phyloP scores from a whole-genome alignment of 139 green algal species.

The Chlamydomonas schloesseri region DNA sequence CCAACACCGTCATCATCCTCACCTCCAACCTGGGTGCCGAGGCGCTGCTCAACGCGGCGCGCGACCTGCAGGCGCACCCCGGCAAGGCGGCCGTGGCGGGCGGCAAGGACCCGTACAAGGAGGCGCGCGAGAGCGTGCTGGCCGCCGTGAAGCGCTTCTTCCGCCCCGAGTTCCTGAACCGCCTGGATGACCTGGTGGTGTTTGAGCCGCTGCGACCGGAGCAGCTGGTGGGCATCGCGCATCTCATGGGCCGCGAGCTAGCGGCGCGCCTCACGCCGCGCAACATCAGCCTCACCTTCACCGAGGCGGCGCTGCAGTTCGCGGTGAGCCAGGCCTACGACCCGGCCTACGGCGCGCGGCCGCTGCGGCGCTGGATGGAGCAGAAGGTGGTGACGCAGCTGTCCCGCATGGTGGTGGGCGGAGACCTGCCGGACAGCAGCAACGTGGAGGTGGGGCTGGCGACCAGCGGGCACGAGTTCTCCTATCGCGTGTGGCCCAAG shows the following conservation, averaged over 20 bases:
- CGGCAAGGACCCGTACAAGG: neutral
- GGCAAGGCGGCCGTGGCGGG: conserved; percentile 1
- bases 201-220: conserved; percentile 77
- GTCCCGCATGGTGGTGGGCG: conserved; percentile 71
- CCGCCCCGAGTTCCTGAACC: conserved; percentile 91
- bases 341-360: conserved; percentile 66
- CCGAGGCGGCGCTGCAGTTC: conserved; percentile 68
- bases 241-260: conserved; percentile 15
- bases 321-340: conserved; percentile 67
- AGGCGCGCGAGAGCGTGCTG: conserved; percentile 38
- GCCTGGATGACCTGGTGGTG: conserved; percentile 90
- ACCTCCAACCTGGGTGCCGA: conserved; percentile 91
- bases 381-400: conserved; percentile 73
- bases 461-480: neutral
- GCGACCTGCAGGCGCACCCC: conserved; percentile 32
- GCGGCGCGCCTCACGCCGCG: conserved; percentile 25
- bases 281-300: conserved; percentile 43
- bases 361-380: conserved; percentile 79
- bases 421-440: conserved; percentile 59
- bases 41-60: conserved; percentile 49
- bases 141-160: conserved; percentile 63
- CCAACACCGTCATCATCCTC: conserved; percentile 96
- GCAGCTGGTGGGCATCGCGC: conserved; percentile 20
- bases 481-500: neutral
- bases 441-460: conserved; percentile 11